These are phyloP conservation scores for Neophaeococcomyces aloes DNA, from an alignment of 2,329 filamentous ascomycete species.

Conservation along the genomic window DNA sequence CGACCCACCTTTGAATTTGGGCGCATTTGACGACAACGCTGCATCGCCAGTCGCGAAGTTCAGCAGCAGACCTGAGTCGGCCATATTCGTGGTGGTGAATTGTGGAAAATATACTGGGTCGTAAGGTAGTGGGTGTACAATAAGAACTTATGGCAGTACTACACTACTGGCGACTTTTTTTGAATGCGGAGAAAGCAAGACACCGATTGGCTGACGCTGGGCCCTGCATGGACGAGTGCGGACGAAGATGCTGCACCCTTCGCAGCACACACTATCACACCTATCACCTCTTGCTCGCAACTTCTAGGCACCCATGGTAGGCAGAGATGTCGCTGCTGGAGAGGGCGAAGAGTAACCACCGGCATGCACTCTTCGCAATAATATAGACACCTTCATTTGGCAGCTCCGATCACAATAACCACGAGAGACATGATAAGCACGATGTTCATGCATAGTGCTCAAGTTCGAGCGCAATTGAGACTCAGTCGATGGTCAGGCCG, in stretches of 20 bases:
- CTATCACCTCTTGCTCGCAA: neutral
- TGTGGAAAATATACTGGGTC: too few species aligned
- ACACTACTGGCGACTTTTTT: neutral
- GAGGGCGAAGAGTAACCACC: neutral
- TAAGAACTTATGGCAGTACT: too few species aligned
- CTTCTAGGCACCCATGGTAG: neutral
- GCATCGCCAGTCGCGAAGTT: conserved; percentile 75
- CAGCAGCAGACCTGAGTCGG: conserved; percentile 87
- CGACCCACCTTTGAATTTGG: conserved; percentile 71
- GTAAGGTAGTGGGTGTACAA: neutral
- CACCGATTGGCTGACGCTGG: conserved; percentile 5
- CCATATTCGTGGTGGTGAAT: too few species aligned
- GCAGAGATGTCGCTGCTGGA: conserved; percentile 4
- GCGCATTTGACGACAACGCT: conserved; percentile 45
- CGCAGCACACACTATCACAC: conserved; percentile 3
- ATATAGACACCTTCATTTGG: too few species aligned
- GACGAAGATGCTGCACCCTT: conserved; percentile 4
- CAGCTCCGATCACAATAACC: too few species aligned
- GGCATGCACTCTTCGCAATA: neutral
- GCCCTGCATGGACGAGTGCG: neutral
- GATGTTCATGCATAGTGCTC: neutral
- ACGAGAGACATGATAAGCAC: neutral
- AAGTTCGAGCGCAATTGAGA: too few species aligned
- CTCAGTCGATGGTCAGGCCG: too few species aligned
- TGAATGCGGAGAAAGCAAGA: neutral